Evolutionary conservation across 768 basidiomycete species (phyloP).

Genomic region (Mrakia hoshinonis): DNA sequence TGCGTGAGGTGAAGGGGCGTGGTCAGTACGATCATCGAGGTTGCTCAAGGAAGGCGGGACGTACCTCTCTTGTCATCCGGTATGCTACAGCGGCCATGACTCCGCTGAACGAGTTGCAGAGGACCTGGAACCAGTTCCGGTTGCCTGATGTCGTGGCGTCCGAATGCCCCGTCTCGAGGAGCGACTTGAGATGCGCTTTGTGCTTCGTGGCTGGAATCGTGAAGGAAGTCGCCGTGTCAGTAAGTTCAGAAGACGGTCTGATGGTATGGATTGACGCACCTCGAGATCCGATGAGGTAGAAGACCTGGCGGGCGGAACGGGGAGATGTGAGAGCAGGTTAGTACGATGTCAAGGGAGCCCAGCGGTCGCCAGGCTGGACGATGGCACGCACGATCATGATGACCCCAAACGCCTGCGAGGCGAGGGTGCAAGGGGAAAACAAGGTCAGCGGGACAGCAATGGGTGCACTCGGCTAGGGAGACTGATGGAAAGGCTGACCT

Average conservation of each 20-base stretch:
- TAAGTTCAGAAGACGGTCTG: neutral
- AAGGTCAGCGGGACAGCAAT: neutral
- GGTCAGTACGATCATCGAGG: neutral
- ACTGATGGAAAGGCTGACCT: too few species aligned
- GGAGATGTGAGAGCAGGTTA: too few species aligned
- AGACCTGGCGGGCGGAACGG: neutral
- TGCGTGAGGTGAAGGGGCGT: neutral
- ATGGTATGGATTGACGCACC: neutral
- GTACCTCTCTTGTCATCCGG: neutral
- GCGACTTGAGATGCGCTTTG: constrained; percentile 7
- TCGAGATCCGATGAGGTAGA: constrained; percentile 4
- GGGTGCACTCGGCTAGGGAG: neutral
- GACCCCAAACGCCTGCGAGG: neutral
- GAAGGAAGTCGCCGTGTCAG: neutral
- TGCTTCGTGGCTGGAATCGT: neutral
- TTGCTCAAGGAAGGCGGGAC: neutral
- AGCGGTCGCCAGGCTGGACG: neutral
- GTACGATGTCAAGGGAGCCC: too few species aligned
- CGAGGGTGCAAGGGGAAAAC: neutral
- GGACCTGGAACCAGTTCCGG: neutral
- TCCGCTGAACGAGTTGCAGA: constrained; percentile 4
- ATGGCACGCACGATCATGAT: neutral
- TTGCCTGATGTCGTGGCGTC: neutral
- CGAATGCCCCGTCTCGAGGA: neutral
- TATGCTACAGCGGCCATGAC: neutral